A percentile compares a stretch with the other conserved stretches of the same genome.
Evolutionary conservation across 1,284 basidiomycete species (phyloP).

Genomic region (Amylostereum areolatum): DNA sequence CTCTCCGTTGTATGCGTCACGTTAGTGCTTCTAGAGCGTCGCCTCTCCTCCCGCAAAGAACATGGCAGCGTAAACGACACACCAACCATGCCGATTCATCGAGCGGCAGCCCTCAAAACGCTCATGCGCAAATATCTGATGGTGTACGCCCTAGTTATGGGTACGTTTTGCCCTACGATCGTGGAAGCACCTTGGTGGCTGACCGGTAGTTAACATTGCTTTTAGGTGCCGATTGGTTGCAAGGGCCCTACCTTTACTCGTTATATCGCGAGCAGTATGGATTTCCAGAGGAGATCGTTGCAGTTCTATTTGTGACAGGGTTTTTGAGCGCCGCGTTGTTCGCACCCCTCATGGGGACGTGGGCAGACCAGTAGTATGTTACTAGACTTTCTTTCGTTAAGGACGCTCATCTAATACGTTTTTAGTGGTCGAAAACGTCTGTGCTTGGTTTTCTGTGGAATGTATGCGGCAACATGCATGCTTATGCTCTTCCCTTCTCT

Average conservation of each 20-base stretch:
- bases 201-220: conserved; percentile 4
- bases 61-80: conserved; percentile 23
- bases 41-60: conserved; percentile 29
- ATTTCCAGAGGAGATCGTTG: conserved; percentile 58
- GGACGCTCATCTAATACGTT: conserved; percentile 1
- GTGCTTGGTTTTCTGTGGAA: conserved; percentile 63
- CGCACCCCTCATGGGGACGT: conserved; percentile 65
- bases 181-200: neutral
- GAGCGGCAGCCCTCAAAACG: conserved; percentile 23
- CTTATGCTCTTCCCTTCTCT: conserved; percentile 51
- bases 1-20: conserved; percentile 38
- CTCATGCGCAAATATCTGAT: conserved; percentile 54
- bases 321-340: conserved; percentile 64
- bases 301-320: conserved; percentile 65
- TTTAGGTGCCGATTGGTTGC: conserved; percentile 71
- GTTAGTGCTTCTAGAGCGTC: conserved; percentile 41
- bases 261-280: conserved; percentile 65
- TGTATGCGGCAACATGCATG: conserved; percentile 52
- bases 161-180: conserved; percentile 27
- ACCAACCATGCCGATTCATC: conserved; percentile 9
- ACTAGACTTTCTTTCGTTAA: neutral
- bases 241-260: conserved; percentile 71
- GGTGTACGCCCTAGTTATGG: conserved; percentile 71
- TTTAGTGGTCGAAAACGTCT: conserved; percentile 58
- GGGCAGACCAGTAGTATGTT: conserved; percentile 69